Evolutionary conservation across 73 alveolate genomes (phyloP), one percentile per base, ranked within the genome.

Genomic region (Paramecium biaurelia): DNA sequence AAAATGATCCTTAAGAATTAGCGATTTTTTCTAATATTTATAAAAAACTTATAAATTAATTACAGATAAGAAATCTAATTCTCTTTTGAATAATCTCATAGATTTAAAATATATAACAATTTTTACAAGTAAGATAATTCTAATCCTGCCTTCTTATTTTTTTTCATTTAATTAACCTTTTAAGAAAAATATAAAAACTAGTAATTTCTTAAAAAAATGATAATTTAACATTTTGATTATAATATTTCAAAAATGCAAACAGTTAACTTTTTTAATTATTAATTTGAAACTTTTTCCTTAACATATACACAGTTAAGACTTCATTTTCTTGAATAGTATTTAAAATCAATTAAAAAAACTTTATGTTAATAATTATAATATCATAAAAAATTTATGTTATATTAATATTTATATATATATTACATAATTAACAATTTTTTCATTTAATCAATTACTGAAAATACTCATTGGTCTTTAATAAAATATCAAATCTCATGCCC

Each of bases 401-500:
- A 2, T 53, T 18, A 53, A 53, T 18, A 53, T 47, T 12, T 38
- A 38, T 38, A 38, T 38, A 38, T n/a, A n/a, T 28, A 63, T 63
- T 11, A 63, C 45, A 32, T 59, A 26, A 59, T 59, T 59, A 26
- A 59, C 42, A 32, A 6, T 26, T 63, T 11, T 63, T 63, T 63
- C 84, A 63, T 30, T 63, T 63, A 24, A 79, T 43, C 56, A 79
- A 79, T 24, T 43, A 79, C 56, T 79, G 30, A 41, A 79, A 47
- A 79, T 79, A 79, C 21, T 79, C 90, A 79, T 79, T 47, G 3
- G 90, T 63, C 56, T 21, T 23, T 8, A 23, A 23, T n/a, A 79
- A 23, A 21, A 37, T 23, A 32, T 38, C 45, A 21, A 43, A 43
- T 45, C 49, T 41, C 74, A 43, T 42, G 5, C 74, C 90, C 72